A percentile compares a stretch with the other conserved stretches of the same genome.
phyloP scores from a whole-genome alignment of 768 basidiomycete genomes.

The Termitomyces sp. region DNA sequence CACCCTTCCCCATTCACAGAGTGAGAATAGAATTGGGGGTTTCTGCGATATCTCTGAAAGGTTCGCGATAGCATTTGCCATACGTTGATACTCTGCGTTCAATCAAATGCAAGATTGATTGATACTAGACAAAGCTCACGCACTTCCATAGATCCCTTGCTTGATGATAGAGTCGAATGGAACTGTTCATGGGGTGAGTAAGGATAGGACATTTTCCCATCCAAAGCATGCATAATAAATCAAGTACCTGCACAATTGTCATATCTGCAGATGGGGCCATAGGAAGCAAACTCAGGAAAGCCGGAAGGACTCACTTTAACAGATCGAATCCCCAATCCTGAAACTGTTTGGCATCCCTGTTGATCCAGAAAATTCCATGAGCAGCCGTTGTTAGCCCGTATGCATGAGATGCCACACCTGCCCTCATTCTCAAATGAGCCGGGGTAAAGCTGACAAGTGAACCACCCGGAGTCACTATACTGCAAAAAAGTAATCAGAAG shows the following conservation, averaged over 20 bases:
- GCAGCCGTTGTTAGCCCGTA: not conserved
- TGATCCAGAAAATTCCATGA: not conserved
- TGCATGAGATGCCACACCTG: not conserved
- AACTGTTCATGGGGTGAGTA: constrained; percentile 25
- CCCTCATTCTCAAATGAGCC: constrained; percentile 57
- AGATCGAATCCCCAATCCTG: constrained; percentile 66
- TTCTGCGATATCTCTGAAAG: constrained; percentile 40
- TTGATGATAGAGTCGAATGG: constrained; percentile 55
- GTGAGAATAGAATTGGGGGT: constrained; percentile 49
- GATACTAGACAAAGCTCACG: constrained; percentile 12
- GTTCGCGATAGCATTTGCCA: constrained; percentile 53
- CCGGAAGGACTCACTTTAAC: constrained; percentile 41
- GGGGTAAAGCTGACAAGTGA: constrained; percentile 62
- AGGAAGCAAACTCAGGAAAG: not conserved
- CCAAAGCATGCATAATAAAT: not conserved
- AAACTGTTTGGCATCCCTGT: constrained; percentile 50
- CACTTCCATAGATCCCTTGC: constrained; percentile 51
- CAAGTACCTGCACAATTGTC: constrained; percentile 49
- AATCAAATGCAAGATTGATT: not conserved
- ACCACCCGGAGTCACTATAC: constrained; percentile 67
- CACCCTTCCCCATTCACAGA: constrained; percentile 68
- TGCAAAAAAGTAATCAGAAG: constrained; percentile 12
- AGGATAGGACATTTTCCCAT: not conserved
- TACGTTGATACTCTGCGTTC: constrained; percentile 39
- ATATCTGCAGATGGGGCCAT: constrained; percentile 24